These are phyloP conservation scores for Nectriaceae sp. DNA, from an alignment of 2,329 filamentous ascomycete species.

Conservation along the genomic window DNA sequence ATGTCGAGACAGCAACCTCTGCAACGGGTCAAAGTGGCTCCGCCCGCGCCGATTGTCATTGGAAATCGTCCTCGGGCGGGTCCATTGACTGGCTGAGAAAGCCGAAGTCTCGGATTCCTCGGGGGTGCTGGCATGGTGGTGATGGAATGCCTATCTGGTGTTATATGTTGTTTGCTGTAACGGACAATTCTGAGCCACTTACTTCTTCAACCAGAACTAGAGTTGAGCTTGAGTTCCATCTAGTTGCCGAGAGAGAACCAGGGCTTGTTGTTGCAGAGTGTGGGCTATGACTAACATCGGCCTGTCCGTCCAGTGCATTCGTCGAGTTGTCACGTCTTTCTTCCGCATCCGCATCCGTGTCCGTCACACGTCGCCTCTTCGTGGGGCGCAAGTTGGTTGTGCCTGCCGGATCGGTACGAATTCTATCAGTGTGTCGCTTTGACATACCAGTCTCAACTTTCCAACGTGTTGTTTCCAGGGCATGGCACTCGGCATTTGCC, in stretches of 20 bases:
- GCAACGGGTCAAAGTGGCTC: not conserved
- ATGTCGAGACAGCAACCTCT: not conserved
- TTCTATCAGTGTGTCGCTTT: constrained; percentile 1
- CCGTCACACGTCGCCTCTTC: not conserved
- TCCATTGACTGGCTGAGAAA: constrained; percentile 9
- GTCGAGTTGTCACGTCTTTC: not conserved
- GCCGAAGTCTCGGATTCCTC: constrained; percentile 18
- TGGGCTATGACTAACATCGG: too few species aligned
- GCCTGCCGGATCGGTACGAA: too few species aligned
- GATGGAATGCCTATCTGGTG: constrained; percentile 18
- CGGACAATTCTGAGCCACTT: not conserved
- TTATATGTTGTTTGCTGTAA: constrained; percentile 2
- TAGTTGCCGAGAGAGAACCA: too few species aligned
- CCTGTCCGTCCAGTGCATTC: too few species aligned
- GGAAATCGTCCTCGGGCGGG: not conserved
- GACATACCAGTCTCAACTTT: constrained; percentile 1
- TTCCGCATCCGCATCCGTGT: not conserved
- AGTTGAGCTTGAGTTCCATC: constrained; percentile 14
- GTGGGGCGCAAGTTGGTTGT: not conserved
- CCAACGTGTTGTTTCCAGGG: not conserved
- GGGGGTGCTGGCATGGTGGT: constrained; percentile 13
- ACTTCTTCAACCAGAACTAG: constrained; percentile 12
- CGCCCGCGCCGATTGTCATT: not conserved
- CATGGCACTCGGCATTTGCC: constrained; percentile 27
- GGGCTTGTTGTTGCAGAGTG: too few species aligned